Base-by-base conservation (phyloP, 192 early-diverging fungal species). In the Coemansia sp. region DNA sequence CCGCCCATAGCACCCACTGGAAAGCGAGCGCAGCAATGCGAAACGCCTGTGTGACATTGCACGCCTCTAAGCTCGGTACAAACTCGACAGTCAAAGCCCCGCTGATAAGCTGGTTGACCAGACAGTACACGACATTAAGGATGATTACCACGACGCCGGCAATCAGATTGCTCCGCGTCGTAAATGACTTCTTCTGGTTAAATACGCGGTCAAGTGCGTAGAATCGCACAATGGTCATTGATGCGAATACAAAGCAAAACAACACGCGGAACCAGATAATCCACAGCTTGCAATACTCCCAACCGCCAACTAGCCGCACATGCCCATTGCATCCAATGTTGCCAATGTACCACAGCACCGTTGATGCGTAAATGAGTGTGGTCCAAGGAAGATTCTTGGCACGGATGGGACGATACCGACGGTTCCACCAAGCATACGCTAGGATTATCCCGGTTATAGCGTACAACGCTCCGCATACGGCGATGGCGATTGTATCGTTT, bases 141-240 rank as follows among this genome's bases (percentile, higher is more conserved):
- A 49, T 11, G 8, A 64, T 22, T 3, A 64, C 53, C 25, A 61
- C 15, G 5, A 12, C 19, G 14, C 34, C 12, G 0, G 36, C 50
- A 10, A 27, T 48, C 1, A 64, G 11, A 30, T 39, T 52, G 23
- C 52, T 55, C 20, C 47, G 52, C 3, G 48, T 28, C 12, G 58
- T 53, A 50, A 72, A 72, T 20, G 69, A 58, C 58, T 72, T 72
- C 20, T 63, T 44, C 35, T 65, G 69, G 22, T 65, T 65, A n/a
- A 72, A 72, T 9, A 72, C 69, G 8, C 62, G 62, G 58, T 72
- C 62, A 3, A 72, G 62, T 17, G 69, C 69, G 52, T 50, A 72
- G 19, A 72, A 61, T 25, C 69, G 62, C 27, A 72, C 58, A 20
- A 72, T 58, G 19, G 53, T 50, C 49, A 72, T 34, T 12, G 55